Evolutionary conservation across 2,329 filamentous ascomycete species (phyloP).

Genomic region (Hypoxylon sp.): DNA sequence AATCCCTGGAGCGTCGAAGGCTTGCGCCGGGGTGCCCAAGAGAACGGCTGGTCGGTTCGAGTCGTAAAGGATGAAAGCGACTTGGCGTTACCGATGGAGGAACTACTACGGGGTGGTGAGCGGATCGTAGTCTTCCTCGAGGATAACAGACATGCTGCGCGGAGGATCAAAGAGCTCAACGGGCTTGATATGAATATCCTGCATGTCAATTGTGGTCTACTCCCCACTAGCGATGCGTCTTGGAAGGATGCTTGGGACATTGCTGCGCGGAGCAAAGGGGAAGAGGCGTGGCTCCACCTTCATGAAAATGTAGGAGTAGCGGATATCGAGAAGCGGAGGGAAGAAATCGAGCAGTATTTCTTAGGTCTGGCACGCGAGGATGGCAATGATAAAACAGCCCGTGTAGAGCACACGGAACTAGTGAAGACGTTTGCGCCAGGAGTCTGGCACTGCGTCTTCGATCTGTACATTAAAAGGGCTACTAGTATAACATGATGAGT

Average conservation of each 20-base stretch:
- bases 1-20: constrained; percentile 92
- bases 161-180: constrained; percentile 58
- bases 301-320: constrained; percentile 75
- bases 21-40: constrained; percentile 78
- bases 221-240: constrained; percentile 69
- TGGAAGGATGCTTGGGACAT: constrained; percentile 69
- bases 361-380: constrained; percentile 53
- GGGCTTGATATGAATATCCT: constrained; percentile 61
- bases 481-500: constrained; percentile 43
- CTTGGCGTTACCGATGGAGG: constrained; percentile 54
- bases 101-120: constrained; percentile 61
- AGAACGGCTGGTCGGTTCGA: constrained; percentile 75
- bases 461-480: constrained; percentile 65
- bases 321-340: constrained; percentile 64
- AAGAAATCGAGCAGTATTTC: constrained; percentile 66
- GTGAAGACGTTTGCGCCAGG: constrained; percentile 80
- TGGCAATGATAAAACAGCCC: constrained; percentile 46
- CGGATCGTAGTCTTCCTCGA: constrained; percentile 78
- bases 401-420: constrained; percentile 71
- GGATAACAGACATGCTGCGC: constrained; percentile 71
- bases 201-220: constrained; percentile 76
- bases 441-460: constrained; percentile 79
- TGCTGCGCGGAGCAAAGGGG: constrained; percentile 48
- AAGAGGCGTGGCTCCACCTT: constrained; percentile 72
- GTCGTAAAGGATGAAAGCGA: constrained; percentile 63